Evolutionary conservation across 2,329 filamentous ascomycete genomes (phyloP).

Genomic region (Claviceps fusiformis): DNA sequence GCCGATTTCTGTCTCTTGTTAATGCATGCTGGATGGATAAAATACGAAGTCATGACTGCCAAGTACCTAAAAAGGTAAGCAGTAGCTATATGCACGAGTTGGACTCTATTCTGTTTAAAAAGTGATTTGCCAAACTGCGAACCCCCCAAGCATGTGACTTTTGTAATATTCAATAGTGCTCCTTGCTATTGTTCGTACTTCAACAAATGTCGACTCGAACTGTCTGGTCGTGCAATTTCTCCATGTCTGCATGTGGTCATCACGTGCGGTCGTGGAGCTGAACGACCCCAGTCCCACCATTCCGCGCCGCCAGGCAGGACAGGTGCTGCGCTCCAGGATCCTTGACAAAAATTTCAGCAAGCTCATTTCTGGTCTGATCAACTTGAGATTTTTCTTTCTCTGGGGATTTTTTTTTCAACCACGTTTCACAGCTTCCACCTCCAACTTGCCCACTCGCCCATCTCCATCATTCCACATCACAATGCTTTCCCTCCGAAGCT

Average conservation of each 20-base stretch:
- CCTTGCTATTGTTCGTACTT: too few relatives aligned
- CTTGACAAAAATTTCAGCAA: not conserved
- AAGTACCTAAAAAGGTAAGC: not conserved
- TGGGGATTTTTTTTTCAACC: too few relatives aligned
- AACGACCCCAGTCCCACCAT: not conserved
- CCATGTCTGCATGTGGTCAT: not conserved
- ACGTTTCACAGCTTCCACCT: not conserved
- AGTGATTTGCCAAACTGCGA: too few relatives aligned
- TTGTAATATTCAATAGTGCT: too few relatives aligned
- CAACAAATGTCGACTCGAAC: too few relatives aligned
- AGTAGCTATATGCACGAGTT: not conserved
- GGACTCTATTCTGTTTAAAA: too few relatives aligned
- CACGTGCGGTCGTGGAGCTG: not conserved
- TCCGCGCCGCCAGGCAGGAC: too few relatives aligned
- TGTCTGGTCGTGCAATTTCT: too few relatives aligned
- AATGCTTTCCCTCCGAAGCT: conserved; percentile 57
- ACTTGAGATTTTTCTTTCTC: too few relatives aligned
- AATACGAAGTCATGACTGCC: not conserved
- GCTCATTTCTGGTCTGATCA: not conserved
- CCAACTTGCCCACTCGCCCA: conserved; percentile 4
- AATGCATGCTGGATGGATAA: not conserved
- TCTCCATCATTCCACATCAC: not conserved
- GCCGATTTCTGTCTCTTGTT: not conserved
- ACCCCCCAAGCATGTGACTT: too few relatives aligned
- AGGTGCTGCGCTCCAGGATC: not conserved